Evolutionary conservation across 139 green algal genomes (phyloP).

Genomic region (Tetraselmis chui): DNA sequence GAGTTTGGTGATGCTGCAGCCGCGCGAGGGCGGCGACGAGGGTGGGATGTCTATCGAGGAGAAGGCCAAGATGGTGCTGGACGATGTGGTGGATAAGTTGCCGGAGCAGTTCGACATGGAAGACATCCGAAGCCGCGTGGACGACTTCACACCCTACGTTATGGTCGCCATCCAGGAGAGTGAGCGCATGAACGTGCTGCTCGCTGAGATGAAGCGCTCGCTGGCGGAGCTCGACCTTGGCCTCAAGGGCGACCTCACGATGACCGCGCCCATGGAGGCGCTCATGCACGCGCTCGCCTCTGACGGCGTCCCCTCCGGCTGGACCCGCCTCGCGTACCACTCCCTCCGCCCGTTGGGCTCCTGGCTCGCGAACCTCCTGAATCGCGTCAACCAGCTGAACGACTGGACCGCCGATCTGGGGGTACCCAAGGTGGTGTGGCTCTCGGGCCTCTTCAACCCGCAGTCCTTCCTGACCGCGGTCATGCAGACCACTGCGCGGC

Average conservation of each 20-base stretch:
- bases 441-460: conserved; percentile 86
- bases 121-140: conserved; percentile 69
- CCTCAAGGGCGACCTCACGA: conserved; percentile 88
- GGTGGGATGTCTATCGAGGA: conserved; percentile 67
- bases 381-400: conserved; percentile 65
- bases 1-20: conserved; percentile 62
- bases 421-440: conserved; percentile 75
- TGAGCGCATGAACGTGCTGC: conserved; percentile 83
- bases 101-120: conserved; percentile 78
- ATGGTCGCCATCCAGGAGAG: conserved; percentile 89
- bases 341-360: conserved; percentile 61
- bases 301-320: conserved; percentile 50
- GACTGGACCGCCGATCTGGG: conserved; percentile 78
- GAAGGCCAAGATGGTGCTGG: conserved; percentile 76
- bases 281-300: conserved; percentile 65
- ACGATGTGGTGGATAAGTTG: conserved; percentile 74
- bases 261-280: conserved; percentile 80
- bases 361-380: conserved; percentile 66
- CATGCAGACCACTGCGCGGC: conserved; percentile 82
- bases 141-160: conserved; percentile 74
- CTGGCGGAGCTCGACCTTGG: conserved; percentile 85
- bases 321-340: conserved; percentile 74
- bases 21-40: conserved; percentile 40
- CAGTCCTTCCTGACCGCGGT: conserved; percentile 91
- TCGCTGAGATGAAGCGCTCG: conserved; percentile 67